Percentiles rank a stretch among this genome's conserved stretches.
These are phyloP conservation scores for Penicillium expansum DNA, from an alignment of 2,329 filamentous ascomycete genomes.

Conservation along the genomic window DNA sequence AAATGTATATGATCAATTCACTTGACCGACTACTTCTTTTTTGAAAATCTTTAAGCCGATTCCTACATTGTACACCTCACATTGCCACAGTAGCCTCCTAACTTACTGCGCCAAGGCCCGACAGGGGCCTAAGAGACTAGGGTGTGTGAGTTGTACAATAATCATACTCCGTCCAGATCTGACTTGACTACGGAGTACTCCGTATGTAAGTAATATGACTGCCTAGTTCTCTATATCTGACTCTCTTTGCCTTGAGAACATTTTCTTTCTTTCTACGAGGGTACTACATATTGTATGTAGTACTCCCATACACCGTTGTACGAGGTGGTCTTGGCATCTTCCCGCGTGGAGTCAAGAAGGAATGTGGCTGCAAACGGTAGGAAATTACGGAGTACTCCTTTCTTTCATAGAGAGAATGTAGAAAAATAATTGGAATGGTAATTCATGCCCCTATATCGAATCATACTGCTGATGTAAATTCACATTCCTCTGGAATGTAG, in stretches of 20 bases:
- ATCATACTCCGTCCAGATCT: not conserved
- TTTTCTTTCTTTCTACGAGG: not conserved
- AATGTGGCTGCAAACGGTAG: constrained; percentile 11
- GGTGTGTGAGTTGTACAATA: not conserved
- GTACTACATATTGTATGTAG: not conserved
- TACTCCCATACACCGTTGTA: not conserved
- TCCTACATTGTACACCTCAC: not conserved
- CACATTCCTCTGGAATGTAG: constrained; percentile 13
- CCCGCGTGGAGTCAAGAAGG: constrained; percentile 13
- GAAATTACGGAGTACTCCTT: not conserved
- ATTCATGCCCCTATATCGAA: not conserved
- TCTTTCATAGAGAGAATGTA: not conserved
- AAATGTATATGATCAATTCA: too few species aligned
- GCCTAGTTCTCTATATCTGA: not conserved
- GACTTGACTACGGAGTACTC: not conserved
- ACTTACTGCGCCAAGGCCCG: constrained; percentile 3
- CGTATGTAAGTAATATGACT: not conserved
- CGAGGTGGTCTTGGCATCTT: constrained; percentile 9
- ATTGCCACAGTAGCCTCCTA: constrained; percentile 2
- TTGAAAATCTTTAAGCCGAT: not conserved
- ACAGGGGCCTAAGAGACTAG: not conserved
- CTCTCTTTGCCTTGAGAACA: not conserved
- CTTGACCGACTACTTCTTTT: not conserved
- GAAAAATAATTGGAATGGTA: not conserved
- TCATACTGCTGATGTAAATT: not conserved